Evolutionary conservation across 2,329 filamentous ascomycete genomes (phyloP), one percentile per base, ranked within the genome.

Genomic region (Allantophomopsis lycopodina): DNA sequence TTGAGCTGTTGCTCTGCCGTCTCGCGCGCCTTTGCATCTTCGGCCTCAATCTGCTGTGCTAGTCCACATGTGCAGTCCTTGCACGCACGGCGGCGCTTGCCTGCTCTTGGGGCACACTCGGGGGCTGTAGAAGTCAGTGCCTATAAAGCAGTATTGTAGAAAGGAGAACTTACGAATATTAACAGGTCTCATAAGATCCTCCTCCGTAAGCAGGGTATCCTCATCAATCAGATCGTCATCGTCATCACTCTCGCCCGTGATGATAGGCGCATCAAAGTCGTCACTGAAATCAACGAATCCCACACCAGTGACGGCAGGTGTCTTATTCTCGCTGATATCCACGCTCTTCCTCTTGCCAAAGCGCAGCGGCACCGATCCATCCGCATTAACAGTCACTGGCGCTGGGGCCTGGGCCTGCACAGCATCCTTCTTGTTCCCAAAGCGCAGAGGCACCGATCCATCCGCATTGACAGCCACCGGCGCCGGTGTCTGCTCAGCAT

Each of bases 31-130:
- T 69, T 70, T 34, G 67, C 68, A 60, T 96, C 91, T 65, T 96
- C 86, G n/a, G 79, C 80, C 51, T 86, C 83, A 38, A 96, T 63
- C 44, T 81, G 77, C 58, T 91, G 76, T 17, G 88, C 86, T 18
- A 98, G 76, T 38, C 91, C 91, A 56, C 91, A 98, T 7, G 84
- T 89, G 67, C 91, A 98, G 66, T 98, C 91, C 64, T 98, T 96
- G 70, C 91, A 98, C 42, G 91, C 87, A 45, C 88, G 79, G 40
- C 89, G 81, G 50, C 89, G 79, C 66, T 94, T 94, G 42, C 84
- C 86, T 35, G 79, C 71, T 62, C 91, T 85, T 36, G 89, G 88
- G 43, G 79, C 76, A 60, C 91, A 98, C 57, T 93, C 85, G 18
- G 80, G 73, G 39, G 91, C 88, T 84, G 47, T 39, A 32, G 34